Conservation (phyloP, 805 yeast species). For the Myxozyma mucilagina region DNA sequence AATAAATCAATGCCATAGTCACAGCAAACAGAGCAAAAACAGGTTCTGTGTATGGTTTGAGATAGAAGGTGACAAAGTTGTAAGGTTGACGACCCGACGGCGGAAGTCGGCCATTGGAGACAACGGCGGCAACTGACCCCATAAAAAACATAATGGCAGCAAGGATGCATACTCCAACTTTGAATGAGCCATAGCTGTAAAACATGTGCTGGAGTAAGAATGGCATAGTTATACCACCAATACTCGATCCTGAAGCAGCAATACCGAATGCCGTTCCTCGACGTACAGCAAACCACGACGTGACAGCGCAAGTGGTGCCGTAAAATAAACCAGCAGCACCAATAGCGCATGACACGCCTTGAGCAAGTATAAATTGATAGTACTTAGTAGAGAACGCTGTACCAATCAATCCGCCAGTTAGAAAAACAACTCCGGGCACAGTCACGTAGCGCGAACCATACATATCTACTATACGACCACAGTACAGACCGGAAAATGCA, state of each 20-base stretch:
- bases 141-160: slow-evolving; percentile 46
- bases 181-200: slow-evolving; percentile 44
- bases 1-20: slow-evolving; percentile 36
- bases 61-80: slow-evolving; percentile 19
- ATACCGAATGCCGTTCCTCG: slow-evolving; percentile 51
- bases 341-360: slow-evolving; percentile 52
- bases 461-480: slow-evolving; percentile 31
- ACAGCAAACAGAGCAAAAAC: slow-evolving; percentile 33
- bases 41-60: slow-evolving; percentile 36
- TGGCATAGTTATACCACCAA: slow-evolving; percentile 54
- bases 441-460: slow-evolving; percentile 32
- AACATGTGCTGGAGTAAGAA: slow-evolving; percentile 39
- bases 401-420: slow-evolving; percentile 37
- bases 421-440: slow-evolving; percentile 33
- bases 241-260: slow-evolving; percentile 53
- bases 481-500: slow-evolving; percentile 21
- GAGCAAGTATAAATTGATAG: slow-evolving; percentile 57
- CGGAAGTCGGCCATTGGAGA: slow-evolving; percentile 34
- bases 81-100: slow-evolving; percentile 23
- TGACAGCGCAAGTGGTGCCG: slow-evolving; percentile 47
- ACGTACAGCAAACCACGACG: slow-evolving; percentile 49
- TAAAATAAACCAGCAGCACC: slow-evolving; percentile 49
- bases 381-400: slow-evolving; percentile 43
- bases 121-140: slow-evolving; percentile 31
- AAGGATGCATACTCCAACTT: slow-evolving; percentile 54